Evolutionary conservation across 495 filamentous ascomycete species (phyloP).

Genomic region (Parathielavia appendiculata): DNA sequence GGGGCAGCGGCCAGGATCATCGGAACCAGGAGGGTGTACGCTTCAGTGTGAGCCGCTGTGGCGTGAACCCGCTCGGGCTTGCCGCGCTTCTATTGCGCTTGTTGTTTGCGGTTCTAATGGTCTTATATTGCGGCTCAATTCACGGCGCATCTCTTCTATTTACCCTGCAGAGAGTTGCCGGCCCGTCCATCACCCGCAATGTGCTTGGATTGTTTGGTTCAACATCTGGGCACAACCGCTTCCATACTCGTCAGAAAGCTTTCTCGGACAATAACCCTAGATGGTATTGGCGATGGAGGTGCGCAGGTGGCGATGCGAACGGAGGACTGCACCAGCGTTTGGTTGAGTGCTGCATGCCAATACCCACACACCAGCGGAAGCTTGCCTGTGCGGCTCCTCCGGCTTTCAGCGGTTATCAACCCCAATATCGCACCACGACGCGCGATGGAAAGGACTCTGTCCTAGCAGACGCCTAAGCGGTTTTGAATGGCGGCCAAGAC

Average conservation of each 20-base stretch:
- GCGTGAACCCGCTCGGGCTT: neutral
- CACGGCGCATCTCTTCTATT: slow-evolving; percentile 1
- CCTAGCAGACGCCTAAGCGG: slow-evolving; percentile 2
- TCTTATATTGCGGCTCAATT: slow-evolving; percentile 1
- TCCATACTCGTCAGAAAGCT: neutral
- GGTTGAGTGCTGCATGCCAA: slow-evolving; percentile 2
- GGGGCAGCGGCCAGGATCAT: neutral
- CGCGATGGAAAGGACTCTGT: neutral
- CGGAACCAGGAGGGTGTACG: neutral
- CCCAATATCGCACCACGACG: neutral
- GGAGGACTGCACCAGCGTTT: neutral
- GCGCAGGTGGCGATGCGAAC: neutral
- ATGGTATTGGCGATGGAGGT: neutral
- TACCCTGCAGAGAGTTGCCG: neutral
- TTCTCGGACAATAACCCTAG: neutral
- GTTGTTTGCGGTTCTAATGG: neutral
- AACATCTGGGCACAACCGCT: neutral
- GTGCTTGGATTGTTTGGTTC: neutral
- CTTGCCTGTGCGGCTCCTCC: neutral
- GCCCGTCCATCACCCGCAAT: neutral
- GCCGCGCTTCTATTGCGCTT: slow-evolving; percentile 7
- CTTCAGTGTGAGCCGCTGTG: neutral
- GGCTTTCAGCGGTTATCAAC: slow-evolving; percentile 3
- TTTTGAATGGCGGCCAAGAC: slow-evolving; percentile 8
- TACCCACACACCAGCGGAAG: neutral